A percentile compares a stretch with the other conserved stretches of the same genome.
phyloP scores from a whole-genome alignment of 306 rosid species.

The Pterocarpus macrocarpus region DNA sequence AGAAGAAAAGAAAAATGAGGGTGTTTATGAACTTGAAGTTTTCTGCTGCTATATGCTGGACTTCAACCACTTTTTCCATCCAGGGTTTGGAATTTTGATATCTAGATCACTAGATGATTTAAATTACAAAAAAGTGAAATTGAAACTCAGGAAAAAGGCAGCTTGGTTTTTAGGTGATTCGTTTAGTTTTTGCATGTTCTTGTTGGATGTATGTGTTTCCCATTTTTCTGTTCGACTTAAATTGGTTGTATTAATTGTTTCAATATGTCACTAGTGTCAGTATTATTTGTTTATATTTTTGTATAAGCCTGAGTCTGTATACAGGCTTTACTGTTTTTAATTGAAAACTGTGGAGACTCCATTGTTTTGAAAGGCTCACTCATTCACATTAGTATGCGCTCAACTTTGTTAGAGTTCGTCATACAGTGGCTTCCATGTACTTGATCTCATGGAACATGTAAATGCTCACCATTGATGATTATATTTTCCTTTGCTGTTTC shows the following conservation, averaged over 20 bases:
- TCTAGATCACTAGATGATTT: background rate
- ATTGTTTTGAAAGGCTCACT: slow-evolving; percentile 35
- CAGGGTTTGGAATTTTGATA: background rate
- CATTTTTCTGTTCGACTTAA: background rate
- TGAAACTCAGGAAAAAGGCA: background rate
- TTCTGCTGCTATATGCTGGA: background rate
- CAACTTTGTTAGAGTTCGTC: slow-evolving; percentile 34
- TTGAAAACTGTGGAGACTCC: slow-evolving; percentile 2
- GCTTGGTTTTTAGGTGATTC: background rate
- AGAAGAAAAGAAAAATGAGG: background rate
- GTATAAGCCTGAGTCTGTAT: background rate
- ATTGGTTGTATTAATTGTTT: slow-evolving; percentile 16
- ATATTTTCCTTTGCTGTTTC: slow-evolving; percentile 44
- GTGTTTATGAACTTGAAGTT: slow-evolving; percentile 5
- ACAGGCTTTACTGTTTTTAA: background rate
- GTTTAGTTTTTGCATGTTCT: background rate
- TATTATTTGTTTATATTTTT: slow-evolving; percentile 5
- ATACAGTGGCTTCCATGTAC: background rate
- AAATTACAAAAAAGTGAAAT: slow-evolving; percentile 1
- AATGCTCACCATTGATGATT: slow-evolving; percentile 43
- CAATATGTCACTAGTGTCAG: background rate
- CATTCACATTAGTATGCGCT: background rate
- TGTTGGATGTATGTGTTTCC: slow-evolving; percentile 1
- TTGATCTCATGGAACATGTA: background rate
- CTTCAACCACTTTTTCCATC: background rate